A percentile compares a stretch with the other conserved stretches of the same genome.
These are phyloP conservation scores for Solanum gracilifrons DNA, from an alignment of 257 asterid genomes.

Conservation along the genomic window DNA sequence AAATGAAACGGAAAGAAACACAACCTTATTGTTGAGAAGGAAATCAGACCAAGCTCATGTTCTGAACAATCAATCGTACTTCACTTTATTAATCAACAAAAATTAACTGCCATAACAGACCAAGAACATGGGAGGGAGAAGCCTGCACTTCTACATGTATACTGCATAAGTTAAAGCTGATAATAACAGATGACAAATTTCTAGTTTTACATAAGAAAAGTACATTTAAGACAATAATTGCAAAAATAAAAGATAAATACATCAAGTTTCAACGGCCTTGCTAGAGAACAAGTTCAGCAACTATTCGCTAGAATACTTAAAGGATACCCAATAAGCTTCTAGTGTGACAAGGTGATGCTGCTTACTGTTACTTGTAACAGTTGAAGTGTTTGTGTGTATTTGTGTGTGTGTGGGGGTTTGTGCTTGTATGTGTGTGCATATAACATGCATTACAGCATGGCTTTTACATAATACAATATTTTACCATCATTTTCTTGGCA, in stretches of 20 bases:
- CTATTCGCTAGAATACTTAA: background rate
- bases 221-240: background rate
- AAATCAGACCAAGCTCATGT: background rate
- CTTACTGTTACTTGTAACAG: background rate
- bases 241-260: background rate
- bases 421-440: too few species aligned
- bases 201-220: background rate
- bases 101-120: background rate
- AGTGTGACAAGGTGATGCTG: background rate
- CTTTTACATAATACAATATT: background rate
- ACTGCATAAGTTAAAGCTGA: background rate
- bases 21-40: background rate
- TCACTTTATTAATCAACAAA: background rate
- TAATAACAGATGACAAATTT: background rate
- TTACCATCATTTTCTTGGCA: background rate
- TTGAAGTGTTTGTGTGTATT: background rate
- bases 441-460: background rate
- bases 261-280: background rate
- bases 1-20: background rate
- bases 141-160: background rate
- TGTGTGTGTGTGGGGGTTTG: background rate
- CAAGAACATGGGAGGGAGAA: background rate
- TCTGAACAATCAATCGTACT: background rate
- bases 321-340: background rate
- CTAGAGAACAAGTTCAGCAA: background rate